Base-by-base conservation (phyloP, 129 eudicot genomes). In the Saussurea involucrata region DNA sequence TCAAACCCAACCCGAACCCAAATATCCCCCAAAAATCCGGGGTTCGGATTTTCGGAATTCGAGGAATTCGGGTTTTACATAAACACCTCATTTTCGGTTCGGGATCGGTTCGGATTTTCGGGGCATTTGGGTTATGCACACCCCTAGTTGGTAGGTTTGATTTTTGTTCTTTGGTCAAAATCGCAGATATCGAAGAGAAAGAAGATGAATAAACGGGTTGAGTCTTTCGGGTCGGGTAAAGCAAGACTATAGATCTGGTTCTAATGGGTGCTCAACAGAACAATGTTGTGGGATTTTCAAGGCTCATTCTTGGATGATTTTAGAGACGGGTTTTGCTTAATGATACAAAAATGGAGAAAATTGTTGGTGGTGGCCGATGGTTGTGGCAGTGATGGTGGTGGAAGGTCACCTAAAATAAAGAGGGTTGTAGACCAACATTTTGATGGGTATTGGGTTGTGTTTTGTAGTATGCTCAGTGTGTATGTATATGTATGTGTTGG, bases 171-270 rank as follows among this genome's bases (percentile, higher is more conserved):
- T 80, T 71, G 63, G 88, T 75, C 46, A 89, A 57, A 24, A 83
- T 24, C 8, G 95, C 74, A 2, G 90, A 86, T 20, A 86, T 65
- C 1, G 87, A 44, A 70, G 49, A 31, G 72, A 71, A 66, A 17
- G 74, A 55, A 33, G 68, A 24, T 7, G 81, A 13, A 0, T 36
- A 68, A 71, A 42, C 21, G 72, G 83, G 77, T 42, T 32, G 83
- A 15, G n/a, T 17, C 15, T 12, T 55, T 57, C 84, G 80, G 84
- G 63, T 74, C 80, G 69, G 64, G 75, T 60, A 67, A 24, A 53
- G n/a, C 1, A 74, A 18, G 28, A 32, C 13, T 12, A 33, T 36
- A 42, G 80, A 74, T 80, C 75, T 80, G 70, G 58, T 53, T 25
- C 27, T 65, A 46, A 74, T 18, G 24, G 80, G 79, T 25, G 70